These are phyloP conservation scores for Sarcomyxa edulis DNA, from an alignment of 768 basidiomycete genomes.

Conservation along the genomic window DNA sequence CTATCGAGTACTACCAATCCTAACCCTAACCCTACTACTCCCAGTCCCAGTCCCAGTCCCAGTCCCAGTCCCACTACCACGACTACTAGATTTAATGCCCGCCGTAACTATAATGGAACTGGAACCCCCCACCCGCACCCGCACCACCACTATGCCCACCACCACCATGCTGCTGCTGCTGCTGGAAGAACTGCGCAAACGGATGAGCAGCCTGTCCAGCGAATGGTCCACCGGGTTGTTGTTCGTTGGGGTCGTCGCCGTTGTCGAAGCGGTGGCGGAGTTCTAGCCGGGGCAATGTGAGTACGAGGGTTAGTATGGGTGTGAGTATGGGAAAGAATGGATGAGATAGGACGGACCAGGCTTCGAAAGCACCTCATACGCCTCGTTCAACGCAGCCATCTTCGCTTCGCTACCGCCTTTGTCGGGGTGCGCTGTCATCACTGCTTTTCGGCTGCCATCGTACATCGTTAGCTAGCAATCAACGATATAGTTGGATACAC, in stretches of 20 bases:
- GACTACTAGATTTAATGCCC: too few species aligned
- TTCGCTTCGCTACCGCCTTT: conserved; percentile 91
- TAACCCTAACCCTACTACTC: too few species aligned
- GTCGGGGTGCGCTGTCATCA: conserved; percentile 85
- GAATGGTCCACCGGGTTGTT: conserved; percentile 50
- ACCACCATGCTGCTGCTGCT: conserved; percentile 20
- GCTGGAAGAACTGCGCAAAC: conserved; percentile 84
- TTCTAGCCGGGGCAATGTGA: conserved; percentile 33
- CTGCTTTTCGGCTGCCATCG: conserved; percentile 69
- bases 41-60: too few species aligned
- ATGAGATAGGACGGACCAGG: conserved; percentile 42
- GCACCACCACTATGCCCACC: too few species aligned
- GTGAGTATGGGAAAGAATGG: not conserved
- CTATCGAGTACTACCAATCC: too few species aligned
- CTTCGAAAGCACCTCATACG: conserved; percentile 88
- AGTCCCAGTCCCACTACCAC: too few species aligned
- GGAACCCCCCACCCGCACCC: conserved; percentile 22
- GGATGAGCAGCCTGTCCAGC: conserved; percentile 41
- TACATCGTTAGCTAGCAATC: not conserved
- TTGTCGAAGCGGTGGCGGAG: conserved; percentile 85
- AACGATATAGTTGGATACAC: conserved; percentile 20
- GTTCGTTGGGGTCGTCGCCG: conserved; percentile 95
- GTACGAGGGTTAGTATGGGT: not conserved
- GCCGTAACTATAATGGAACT: conserved; percentile 35
- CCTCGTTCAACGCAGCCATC: conserved; percentile 95